Evolutionary conservation across 208 protist genomes (phyloP), one percentile per base, ranked within the genome.

Genomic region (Trypanosoma theileri): DNA sequence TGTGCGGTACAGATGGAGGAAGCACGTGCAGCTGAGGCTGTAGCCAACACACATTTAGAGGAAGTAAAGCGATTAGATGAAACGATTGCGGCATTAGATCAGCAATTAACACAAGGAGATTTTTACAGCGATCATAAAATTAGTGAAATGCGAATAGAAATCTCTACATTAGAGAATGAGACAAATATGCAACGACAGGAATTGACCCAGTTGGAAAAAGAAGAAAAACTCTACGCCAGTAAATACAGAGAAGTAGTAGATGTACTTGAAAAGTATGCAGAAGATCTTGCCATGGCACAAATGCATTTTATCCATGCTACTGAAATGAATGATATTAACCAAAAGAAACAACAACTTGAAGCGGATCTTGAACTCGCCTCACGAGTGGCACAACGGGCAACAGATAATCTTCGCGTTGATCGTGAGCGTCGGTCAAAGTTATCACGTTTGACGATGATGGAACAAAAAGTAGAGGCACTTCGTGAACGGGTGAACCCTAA

Each of bases 71-170:
- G 76, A 28, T 58, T 91, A 14, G 86, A 92, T 48, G 86, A 86
- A 65, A 60, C 67, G 17, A 84, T 89, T 24, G 72, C 80, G 16
- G 45, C 61, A 10, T 58, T 85, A 42, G 82, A 88, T 62, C 80
- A 87, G 53, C 65, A 81, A 28, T 68, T 80, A 12, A 72, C 78
- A 56, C 85, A 89, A 53, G 75, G 71, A 24, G 80, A 92, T 28
- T 73, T 92, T 65, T 70, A 84, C 56, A 76, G 64, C 52, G 79
- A 75, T 40, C 89, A 89, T 42, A 78, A 72, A 52, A 85, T 92
- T 22, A 82, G 78, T 42, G 84, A 86, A 65, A 92, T 94, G 63
- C 79, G 84, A 19, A 69, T 91, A 17, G 84, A 95, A 64, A 84
- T 91, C 48, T 77, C 84, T 48, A 61, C 86, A 7, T 71, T 91